Base-by-base conservation (phyloP, 768 basidiomycete species). In the Austroboletus festivus region DNA sequence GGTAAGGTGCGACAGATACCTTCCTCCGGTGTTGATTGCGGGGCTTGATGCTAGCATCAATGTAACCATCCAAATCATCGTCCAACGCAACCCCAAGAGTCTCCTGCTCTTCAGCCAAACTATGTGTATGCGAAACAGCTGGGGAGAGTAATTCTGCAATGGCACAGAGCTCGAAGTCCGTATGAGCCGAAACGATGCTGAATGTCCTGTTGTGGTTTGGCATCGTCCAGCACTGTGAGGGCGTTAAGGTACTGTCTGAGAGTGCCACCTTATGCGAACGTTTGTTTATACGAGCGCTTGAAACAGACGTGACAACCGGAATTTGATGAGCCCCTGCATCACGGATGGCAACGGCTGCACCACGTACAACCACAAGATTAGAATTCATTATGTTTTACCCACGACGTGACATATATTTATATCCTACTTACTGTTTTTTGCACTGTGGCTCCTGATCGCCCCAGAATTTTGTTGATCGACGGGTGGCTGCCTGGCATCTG, bases 101-200 rank as follows among this genome's bases (percentile, higher is more conserved):
- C 44, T 66, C 67, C 38, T 62, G 61, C n/a, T 61, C 62, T 46
- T 62, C 61, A 9, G 60, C 59, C 23, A 46, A 38, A 38, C 57
- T 63, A 8, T 35, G 41, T 15, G 50, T 28, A 21, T 67, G 61
- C 15, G 58, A 60, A 19, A 70, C 53, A 24, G 64, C 52, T 1
- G 70, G 67, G 11, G 73, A 68, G 48, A 81, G 67, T 35, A 79
- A 61, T 23, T 78, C 78, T 2, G 75, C 73, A 40, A 81, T 62
- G n/a, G 73, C 76, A n/a, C 70, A 60, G 13, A 81, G 69, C 50
- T 81, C 80, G 24, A 64, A 56, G 42, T 81, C 80, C 10, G 78
- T 78, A 12, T 69, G 64, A 7, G 72, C 61, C 4, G 79, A 80
- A 26, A 79, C 69, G 19, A 69, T 55, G 52, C 78, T 81, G 42